These are phyloP conservation scores for Colletotrichum musicola DNA, from an alignment of 2,329 filamentous ascomycete genomes.

Conservation along the genomic window DNA sequence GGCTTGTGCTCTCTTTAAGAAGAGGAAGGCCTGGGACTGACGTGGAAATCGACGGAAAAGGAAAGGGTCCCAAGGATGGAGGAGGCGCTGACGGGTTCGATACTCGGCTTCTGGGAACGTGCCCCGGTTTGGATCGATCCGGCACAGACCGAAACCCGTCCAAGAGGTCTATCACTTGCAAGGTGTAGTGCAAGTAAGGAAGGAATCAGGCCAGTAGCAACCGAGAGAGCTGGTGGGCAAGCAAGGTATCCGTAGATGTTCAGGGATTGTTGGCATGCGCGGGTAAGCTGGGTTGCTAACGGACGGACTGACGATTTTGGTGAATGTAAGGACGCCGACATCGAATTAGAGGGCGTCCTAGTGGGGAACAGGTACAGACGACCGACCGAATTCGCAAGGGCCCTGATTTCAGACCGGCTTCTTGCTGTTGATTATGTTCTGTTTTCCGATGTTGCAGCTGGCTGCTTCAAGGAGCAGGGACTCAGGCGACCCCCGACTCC, in stretches of 20 bases:
- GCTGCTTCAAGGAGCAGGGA: conserved; percentile 17
- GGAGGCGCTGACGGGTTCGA: conserved; percentile 29
- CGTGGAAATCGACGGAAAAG: conserved; percentile 31
- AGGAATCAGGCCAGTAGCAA: background rate
- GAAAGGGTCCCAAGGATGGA: conserved; percentile 21
- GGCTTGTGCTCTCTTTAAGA: conserved; percentile 15
- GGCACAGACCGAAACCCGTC: conserved; percentile 11
- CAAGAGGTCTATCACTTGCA: background rate
- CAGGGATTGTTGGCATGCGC: conserved; percentile 17
- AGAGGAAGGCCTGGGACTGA: background rate
- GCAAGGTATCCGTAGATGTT: conserved; percentile 1
- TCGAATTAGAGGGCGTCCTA: conserved; percentile 3
- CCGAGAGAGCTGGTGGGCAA: background rate
- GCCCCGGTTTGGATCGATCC: conserved; percentile 23
- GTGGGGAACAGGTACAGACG: conserved; percentile 7
- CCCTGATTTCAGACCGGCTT: background rate
- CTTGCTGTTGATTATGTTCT: too few species aligned
- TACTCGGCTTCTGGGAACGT: conserved; percentile 20
- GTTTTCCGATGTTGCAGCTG: background rate
- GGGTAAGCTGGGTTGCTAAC: conserved; percentile 12
- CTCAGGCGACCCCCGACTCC: background rate
- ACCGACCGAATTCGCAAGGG: conserved; percentile 10
- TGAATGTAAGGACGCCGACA: conserved; percentile 7
- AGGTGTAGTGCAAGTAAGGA: background rate
- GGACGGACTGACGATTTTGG: conserved; percentile 2